Conservation (phyloP, 169 alveolate species). For the Babesia ovis region DNA sequence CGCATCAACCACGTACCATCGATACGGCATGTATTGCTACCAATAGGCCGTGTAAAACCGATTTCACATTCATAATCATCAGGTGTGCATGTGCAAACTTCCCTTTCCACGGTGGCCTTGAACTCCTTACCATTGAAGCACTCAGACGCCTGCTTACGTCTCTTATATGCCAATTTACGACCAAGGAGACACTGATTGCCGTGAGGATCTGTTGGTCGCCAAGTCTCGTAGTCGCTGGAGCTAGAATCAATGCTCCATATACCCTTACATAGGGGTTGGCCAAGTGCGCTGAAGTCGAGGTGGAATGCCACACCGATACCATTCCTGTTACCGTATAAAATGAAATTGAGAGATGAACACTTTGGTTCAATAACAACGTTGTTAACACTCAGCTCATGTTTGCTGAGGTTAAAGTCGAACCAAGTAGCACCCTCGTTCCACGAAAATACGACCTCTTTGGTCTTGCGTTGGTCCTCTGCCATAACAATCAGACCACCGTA, state of each 20-base stretch:
- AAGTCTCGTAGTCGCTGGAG: slow-evolving; percentile 94
- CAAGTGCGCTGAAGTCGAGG: slow-evolving; percentile 91
- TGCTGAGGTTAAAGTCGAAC: slow-evolving; percentile 90
- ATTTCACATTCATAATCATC: slow-evolving; percentile 97
- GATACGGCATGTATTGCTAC: slow-evolving; percentile 82
- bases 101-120: slow-evolving; percentile 86
- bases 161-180: slow-evolving; percentile 88
- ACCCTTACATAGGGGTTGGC: slow-evolving; percentile 94
- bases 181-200: slow-evolving; percentile 90
- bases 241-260: slow-evolving; percentile 91
- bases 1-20: slow-evolving; percentile 71
- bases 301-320: slow-evolving; percentile 91
- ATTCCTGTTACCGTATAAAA: slow-evolving; percentile 92
- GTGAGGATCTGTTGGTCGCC: slow-evolving; percentile 87
- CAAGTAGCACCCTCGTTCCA: slow-evolving; percentile 97
- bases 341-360: slow-evolving; percentile 91
- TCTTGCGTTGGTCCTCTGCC: slow-evolving; percentile 90
- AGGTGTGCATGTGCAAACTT: slow-evolving; percentile 93
- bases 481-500: slow-evolving; percentile 98
- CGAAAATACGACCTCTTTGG: slow-evolving; percentile 87
- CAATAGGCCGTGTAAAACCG: slow-evolving; percentile 89
- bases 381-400: slow-evolving; percentile 86
- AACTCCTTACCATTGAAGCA: slow-evolving; percentile 96
- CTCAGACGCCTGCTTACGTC: slow-evolving; percentile 93
- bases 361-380: slow-evolving; percentile 95